Evolutionary conservation across 2,329 filamentous ascomycete genomes (phyloP), one percentile per base, ranked within the genome.

Genomic region (Penicillium sp.): DNA sequence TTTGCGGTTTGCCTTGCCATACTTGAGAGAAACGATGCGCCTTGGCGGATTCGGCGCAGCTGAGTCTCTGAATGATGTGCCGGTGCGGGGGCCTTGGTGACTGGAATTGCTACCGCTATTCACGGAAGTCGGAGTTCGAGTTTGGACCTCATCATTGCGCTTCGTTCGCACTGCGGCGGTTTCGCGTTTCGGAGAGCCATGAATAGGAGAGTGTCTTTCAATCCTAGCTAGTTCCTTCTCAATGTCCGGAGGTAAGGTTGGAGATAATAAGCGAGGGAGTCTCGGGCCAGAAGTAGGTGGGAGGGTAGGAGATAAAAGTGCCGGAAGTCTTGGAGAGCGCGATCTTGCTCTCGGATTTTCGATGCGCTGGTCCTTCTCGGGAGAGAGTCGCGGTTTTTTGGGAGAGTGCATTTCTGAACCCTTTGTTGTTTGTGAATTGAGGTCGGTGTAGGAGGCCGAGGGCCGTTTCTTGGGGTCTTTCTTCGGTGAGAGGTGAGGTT

Each of bases 201-300:
- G 58, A 45, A 55, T 31, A 5, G 63, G 49, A 18, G 72, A 67
- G 29, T 69, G 70, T 36, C 75, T 74, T 24, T 75, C 63, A 31
- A 77, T 72, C 53, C 76, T 67, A 7, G 72, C 75, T 23, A 86
- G 67, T 51, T 83, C 79, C 52, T 77, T 80, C 60, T 82, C 79
- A 40, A 86, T 77, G 49, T 79, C 80, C 2, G 80, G 75, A 6
- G 83, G 83, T 3, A 86, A 72, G 13, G 81, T 83, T 3, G 83
- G 83, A 4, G 83, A 86, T n/a, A 86, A 70, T 31, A 84, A 75
- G 9, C 77, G 75, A 10, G 83, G 83, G 16, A 85, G 68, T 51
- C 68, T 74, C 23, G 70, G 68, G 18, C 61, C 65, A 21, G 79
- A 68, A 39, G 76, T 75, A 21, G 77, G 75, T 23, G 70, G 81